Evolutionary conservation across 1,284 basidiomycete genomes (phyloP).

Genomic region (Austroboletus rostrupii): DNA sequence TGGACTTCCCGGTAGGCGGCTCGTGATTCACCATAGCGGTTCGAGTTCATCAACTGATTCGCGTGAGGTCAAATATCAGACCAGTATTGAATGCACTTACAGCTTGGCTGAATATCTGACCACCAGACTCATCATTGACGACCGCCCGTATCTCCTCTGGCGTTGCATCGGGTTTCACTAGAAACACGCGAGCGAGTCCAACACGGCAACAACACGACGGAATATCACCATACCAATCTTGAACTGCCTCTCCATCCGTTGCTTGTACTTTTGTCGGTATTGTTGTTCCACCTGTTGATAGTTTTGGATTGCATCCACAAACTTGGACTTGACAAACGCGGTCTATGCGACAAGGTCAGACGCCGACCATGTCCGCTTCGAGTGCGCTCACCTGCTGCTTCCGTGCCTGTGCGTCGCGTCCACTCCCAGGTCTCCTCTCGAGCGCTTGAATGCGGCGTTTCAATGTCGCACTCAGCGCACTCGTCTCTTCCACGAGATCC

Average conservation of each 20-base stretch:
- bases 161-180: constrained; percentile 92
- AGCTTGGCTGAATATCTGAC: constrained; percentile 94
- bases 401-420: constrained; percentile 76
- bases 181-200: constrained; percentile 1
- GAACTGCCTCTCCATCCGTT: constrained; percentile 93
- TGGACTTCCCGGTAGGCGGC: constrained; percentile 95
- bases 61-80: background rate
- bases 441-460: constrained; percentile 79
- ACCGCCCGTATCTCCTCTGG: constrained; percentile 88
- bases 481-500: constrained; percentile 74
- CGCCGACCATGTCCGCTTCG: background rate
- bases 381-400: constrained; percentile 68
- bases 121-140: constrained; percentile 79
- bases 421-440: constrained; percentile 67
- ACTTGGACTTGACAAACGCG: constrained; percentile 75
- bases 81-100: constrained; percentile 42
- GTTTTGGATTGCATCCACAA: constrained; percentile 80
- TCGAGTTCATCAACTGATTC: constrained; percentile 79
- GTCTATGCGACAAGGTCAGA: constrained; percentile 42
- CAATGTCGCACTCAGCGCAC: constrained; percentile 67
- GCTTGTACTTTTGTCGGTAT: constrained; percentile 90
- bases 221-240: constrained; percentile 68
- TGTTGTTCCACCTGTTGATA: constrained; percentile 92
- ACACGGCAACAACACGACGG: background rate
- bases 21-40: constrained; percentile 86